These are phyloP conservation scores for Ormosia emarginata DNA, from an alignment of 306 rosid species.

Conservation along the genomic window DNA sequence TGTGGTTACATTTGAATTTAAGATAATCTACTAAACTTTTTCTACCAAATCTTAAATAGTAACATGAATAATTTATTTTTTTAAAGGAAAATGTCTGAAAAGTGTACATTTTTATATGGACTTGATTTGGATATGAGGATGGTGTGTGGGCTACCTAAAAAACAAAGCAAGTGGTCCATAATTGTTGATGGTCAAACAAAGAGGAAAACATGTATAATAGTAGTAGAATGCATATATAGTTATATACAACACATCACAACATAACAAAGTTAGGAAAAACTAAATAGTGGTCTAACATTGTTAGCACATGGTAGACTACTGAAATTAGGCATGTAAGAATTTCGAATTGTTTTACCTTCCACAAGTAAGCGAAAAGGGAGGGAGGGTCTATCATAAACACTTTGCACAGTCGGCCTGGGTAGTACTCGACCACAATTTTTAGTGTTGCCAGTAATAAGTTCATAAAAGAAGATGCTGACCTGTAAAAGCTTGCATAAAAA, in stretches of 20 bases:
- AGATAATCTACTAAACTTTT: neutral
- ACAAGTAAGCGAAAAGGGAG: too few relatives aligned
- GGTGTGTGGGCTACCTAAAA: constrained; percentile 14
- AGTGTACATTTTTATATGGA: too few relatives aligned
- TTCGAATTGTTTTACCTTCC: constrained; percentile 70
- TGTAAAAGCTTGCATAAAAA: constrained; percentile 91
- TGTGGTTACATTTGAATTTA: constrained; percentile 29
- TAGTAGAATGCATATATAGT: too few relatives aligned
- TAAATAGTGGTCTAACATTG: neutral
- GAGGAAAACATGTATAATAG: neutral
- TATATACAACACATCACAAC: too few relatives aligned
- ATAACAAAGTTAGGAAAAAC: neutral
- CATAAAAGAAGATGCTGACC: constrained; percentile 90
- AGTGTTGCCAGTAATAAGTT: constrained; percentile 63
- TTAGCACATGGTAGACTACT: constrained; percentile 24
- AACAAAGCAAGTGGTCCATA: constrained; percentile 19
- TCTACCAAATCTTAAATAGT: too few relatives aligned
- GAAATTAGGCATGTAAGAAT: constrained; percentile 3
- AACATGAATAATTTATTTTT: too few relatives aligned
- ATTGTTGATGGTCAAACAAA: constrained; percentile 24
- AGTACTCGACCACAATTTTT: constrained; percentile 73
- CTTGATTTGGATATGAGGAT: neutral
- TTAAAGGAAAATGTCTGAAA: too few relatives aligned
- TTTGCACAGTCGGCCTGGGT: constrained; percentile 66
- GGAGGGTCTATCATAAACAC: constrained; percentile 95